phyloP scores from a whole-genome alignment of 331 rosid genomes.

The Prunus yedoensis region DNA sequence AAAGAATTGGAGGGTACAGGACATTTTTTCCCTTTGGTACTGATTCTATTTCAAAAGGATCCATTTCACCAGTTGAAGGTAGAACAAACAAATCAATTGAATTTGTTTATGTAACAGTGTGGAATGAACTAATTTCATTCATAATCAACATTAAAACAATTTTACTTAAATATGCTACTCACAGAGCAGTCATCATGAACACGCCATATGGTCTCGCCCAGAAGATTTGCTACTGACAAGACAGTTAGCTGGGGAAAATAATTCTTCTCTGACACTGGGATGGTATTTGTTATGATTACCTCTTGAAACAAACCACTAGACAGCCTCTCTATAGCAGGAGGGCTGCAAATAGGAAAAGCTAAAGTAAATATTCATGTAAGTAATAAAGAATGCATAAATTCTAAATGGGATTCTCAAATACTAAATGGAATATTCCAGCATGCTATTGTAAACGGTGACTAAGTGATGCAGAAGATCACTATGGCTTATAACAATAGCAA shows the following conservation, averaged over 20 bases:
- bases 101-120: neutral
- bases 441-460: neutral
- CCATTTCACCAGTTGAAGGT: constrained; percentile 11
- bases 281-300: constrained; percentile 85
- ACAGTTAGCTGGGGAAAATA: constrained; percentile 80
- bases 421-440: neutral
- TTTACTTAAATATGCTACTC: constrained; percentile 69
- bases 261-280: constrained; percentile 84
- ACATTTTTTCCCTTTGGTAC: neutral
- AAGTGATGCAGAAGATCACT: too few relatives aligned
- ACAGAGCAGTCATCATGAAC: constrained; percentile 94
- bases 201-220: constrained; percentile 97
- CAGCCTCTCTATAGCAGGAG: constrained; percentile 88
- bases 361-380: neutral
- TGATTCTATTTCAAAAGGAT: constrained; percentile 6
- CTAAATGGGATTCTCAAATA: neutral
- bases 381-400: neutral
- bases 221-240: constrained; percentile 87
- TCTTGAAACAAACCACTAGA: constrained; percentile 91
- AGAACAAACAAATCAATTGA: constrained; percentile 8
- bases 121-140: constrained; percentile 23
- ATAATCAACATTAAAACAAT: constrained; percentile 9
- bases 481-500: neutral
- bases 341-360: constrained; percentile 51
- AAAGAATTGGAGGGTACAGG: neutral